Conservation (phyloP, 306 rosid species). For the Mucuna pruriens region DNA sequence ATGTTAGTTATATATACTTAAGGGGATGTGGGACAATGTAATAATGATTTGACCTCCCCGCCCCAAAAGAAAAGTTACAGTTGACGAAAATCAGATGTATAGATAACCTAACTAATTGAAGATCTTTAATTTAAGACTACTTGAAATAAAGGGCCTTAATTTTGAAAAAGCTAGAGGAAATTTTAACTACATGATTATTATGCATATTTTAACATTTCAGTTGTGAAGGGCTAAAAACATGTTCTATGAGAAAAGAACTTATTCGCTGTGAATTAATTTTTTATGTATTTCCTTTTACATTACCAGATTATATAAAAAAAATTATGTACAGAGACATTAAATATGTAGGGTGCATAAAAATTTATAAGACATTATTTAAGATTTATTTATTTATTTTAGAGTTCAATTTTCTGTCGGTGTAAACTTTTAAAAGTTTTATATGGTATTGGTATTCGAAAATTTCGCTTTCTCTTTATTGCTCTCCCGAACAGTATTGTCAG, state of each 20-base stretch:
- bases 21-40: not conserved
- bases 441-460: not conserved
- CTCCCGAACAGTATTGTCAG: not conserved
- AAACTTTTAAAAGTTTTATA: too few relatives aligned
- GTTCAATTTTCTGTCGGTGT: too few relatives aligned
- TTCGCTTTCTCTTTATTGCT: not conserved
- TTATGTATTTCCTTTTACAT: too few relatives aligned
- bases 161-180: not conserved
- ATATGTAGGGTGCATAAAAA: not conserved
- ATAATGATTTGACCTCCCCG: too few relatives aligned
- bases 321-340: not conserved
- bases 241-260: not conserved
- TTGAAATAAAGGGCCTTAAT: not conserved
- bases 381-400: too few relatives aligned
- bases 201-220: not conserved
- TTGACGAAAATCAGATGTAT: not conserved
- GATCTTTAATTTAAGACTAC: not conserved
- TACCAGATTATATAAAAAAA: too few relatives aligned
- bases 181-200: not conserved
- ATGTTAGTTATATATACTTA: not conserved
- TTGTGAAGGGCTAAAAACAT: not conserved
- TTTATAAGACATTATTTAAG: not conserved
- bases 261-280: too few relatives aligned
- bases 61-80: too few relatives aligned
- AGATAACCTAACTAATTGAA: not conserved